Evolutionary conservation across 1,139 yeast genomes (phyloP).

Genomic region (Tardiomyces blankii): DNA sequence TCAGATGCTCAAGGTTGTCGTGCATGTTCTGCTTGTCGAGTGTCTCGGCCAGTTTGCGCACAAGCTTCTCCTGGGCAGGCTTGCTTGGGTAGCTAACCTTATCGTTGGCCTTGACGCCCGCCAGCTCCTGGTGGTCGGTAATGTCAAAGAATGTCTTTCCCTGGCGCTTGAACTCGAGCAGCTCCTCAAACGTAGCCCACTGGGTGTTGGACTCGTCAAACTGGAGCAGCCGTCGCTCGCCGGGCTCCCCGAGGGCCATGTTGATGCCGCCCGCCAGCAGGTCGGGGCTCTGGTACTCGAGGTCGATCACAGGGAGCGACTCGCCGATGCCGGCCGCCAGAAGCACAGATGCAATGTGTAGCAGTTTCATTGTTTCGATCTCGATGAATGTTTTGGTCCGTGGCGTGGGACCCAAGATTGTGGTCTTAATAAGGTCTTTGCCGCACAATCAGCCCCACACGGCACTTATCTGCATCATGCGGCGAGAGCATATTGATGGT

Average conservation of each 20-base stretch:
- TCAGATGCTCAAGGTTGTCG: constrained; percentile 46
- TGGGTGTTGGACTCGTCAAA: constrained; percentile 26
- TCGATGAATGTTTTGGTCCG: no score
- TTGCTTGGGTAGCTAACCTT: constrained; percentile 44
- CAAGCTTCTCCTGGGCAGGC: constrained; percentile 30
- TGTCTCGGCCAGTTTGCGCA: constrained; percentile 30
- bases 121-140: constrained; percentile 33
- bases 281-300: no score
- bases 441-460: no score
- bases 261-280: no score
- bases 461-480: no score
- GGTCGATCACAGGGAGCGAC: no score
- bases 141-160: constrained; percentile 61
- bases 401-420: no score
- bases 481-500: no score
- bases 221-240: constrained; percentile 21
- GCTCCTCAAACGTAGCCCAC: constrained; percentile 44
- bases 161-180: constrained; percentile 40
- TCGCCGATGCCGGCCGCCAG: no score
- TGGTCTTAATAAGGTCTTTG: no score
- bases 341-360: no score
- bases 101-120: constrained; percentile 15
- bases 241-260: neutral
- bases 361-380: no score
- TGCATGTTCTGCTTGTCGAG: constrained; percentile 40